Evolutionary conservation across 2,329 filamentous ascomycete genomes (phyloP), one percentile per base, ranked within the genome.

Genomic region (Periconia digitata): DNA sequence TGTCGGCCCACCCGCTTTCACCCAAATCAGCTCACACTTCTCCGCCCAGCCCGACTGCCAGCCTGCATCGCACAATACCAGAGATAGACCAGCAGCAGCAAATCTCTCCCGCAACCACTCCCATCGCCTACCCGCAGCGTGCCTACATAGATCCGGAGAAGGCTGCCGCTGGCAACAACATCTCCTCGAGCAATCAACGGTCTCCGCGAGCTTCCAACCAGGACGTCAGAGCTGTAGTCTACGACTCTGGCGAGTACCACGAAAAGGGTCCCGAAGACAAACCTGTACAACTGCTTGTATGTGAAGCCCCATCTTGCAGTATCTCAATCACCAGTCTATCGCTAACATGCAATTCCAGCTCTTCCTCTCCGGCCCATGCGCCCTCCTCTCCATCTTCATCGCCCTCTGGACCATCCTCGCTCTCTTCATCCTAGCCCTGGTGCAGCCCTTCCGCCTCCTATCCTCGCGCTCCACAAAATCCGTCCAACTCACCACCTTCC

Each of bases 361-460:
- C 55, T 81, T 77, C 59, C 73, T 83, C 29, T 80, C 79, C 17
- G 66, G 73, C 20, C 76, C 81, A 15, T 78, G 80, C 54, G 78
- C 79, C 12, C 59, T 82, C 6, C 74, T 84, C 56, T 82, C 81
- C 44, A 58, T 81, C 24, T 62, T 76, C 52, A 78, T 81, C 54
- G 72, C 75, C 34, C 49, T 83, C 41, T 85, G 82, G 73, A 79
- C 82, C 16, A 54, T 71, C 34, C 16, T 67, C 50, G 74, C 78
- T 13, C 58, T 83, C 38, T 41, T 83, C 54, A 75, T 81, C 46
- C 58, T 62, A 20, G 53, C 79, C 46, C 66, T 77, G 24, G 70
- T 79, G 36, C 75, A 77, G 34, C 82, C 82, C 5, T 66, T 85
- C 39, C 78, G 79, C 37, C 64, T 84, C 50, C 83, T 78, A 69